Evolutionary conservation across 305 asterid genomes (phyloP).

Genomic region (Solanum hybrid): DNA sequence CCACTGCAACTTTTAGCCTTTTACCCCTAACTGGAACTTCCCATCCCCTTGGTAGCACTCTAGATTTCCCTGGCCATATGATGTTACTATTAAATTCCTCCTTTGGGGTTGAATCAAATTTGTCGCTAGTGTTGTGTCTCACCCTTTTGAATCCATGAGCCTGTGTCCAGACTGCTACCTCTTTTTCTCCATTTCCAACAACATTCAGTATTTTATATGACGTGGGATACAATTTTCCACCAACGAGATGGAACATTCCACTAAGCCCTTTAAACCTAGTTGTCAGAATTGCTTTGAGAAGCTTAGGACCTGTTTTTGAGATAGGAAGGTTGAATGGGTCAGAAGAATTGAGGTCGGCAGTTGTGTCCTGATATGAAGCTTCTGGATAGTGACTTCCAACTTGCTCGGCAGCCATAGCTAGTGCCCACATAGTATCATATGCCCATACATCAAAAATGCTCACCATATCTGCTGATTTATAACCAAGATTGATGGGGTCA

Average conservation of each 20-base stretch:
- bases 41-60: conserved; percentile 41
- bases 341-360: conserved; percentile 5
- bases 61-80: conserved; percentile 45
- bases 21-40: conserved; percentile 25
- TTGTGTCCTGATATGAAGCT: not conserved
- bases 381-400: conserved; percentile 10
- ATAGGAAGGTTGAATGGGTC: conserved; percentile 12
- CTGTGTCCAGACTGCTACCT: conserved; percentile 36
- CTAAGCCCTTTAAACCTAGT: conserved; percentile 37
- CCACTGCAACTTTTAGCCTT: conserved; percentile 34
- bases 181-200: conserved; percentile 17
- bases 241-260: conserved; percentile 29
- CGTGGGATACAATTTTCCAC: conserved; percentile 32
- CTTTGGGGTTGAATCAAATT: conserved; percentile 1
- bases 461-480: conserved; percentile 6
- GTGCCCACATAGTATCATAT: conserved; percentile 29
- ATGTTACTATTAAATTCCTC: conserved; percentile 18
- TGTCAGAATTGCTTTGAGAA: conserved; percentile 19
- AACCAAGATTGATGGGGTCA: not conserved
- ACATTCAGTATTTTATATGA: conserved; percentile 38
- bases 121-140: not conserved
- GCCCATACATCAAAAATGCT: conserved; percentile 26
- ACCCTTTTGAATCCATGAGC: conserved; percentile 20
- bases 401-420: conserved; percentile 40
- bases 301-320: conserved; percentile 21